A percentile compares a stretch with the other conserved stretches of the same genome.
Evolutionary conservation across 371 early-diverging fungal species (phyloP).

Genomic region (Apophysomyces elegans): DNA sequence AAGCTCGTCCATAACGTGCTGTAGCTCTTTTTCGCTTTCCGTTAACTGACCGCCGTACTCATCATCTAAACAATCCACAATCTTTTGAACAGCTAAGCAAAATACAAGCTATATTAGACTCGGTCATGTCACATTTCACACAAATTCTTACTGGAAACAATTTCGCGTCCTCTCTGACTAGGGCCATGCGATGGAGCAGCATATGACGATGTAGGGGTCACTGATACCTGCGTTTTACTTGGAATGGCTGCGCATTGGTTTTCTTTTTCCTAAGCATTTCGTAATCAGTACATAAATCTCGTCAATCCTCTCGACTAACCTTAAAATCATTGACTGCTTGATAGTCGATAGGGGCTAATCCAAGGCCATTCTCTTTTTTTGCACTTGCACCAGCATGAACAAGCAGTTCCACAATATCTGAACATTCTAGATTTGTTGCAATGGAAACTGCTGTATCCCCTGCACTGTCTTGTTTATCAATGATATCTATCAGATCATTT

Average conservation of each 20-base stretch:
- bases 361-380: constrained; percentile 73
- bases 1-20: constrained; percentile 63
- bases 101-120: neutral
- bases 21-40: constrained; percentile 63
- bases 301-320: neutral
- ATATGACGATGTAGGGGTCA: constrained; percentile 11
- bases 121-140: neutral
- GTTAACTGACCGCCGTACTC: constrained; percentile 67
- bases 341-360: constrained; percentile 69
- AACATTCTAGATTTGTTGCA: constrained; percentile 78
- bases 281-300: neutral
- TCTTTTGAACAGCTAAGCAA: constrained; percentile 64
- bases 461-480: constrained; percentile 74
- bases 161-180: constrained; percentile 56
- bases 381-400: constrained; percentile 80
- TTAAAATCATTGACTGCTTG: constrained; percentile 30
- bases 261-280: neutral
- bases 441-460: constrained; percentile 94
- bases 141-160: constrained; percentile 55
- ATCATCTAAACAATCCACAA: constrained; percentile 71
- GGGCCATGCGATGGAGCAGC: constrained; percentile 29
- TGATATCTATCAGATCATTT: constrained; percentile 49
- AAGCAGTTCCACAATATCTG: constrained; percentile 69
- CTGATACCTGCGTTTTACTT: neutral
- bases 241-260: neutral